Evolutionary conservation across 805 yeast genomes (phyloP).

Genomic region (Yarrowia keelungensis): DNA sequence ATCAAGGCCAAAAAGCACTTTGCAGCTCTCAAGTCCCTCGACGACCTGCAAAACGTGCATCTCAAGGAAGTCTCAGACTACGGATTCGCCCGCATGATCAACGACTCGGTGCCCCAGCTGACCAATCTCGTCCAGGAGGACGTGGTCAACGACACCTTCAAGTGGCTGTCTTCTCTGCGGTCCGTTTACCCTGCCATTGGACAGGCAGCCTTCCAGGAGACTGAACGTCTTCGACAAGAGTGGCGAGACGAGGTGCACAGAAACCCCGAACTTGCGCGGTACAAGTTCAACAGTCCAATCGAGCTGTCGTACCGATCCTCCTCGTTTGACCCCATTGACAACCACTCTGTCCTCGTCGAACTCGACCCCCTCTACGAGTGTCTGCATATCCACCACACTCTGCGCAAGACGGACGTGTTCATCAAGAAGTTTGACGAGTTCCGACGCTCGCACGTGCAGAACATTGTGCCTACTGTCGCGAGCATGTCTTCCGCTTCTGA

Average conservation of each 20-base stretch:
- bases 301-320: slow-evolving; percentile 76
- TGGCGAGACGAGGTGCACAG: slow-evolving; percentile 62
- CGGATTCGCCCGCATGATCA: slow-evolving; percentile 75
- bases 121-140: slow-evolving; percentile 76
- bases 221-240: slow-evolving; percentile 61
- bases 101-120: slow-evolving; percentile 77
- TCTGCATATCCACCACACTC: slow-evolving; percentile 76
- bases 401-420: slow-evolving; percentile 69
- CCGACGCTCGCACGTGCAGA: slow-evolving; percentile 70
- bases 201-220: slow-evolving; percentile 59
- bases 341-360: slow-evolving; percentile 58
- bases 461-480: slow-evolving; percentile 67
- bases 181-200: slow-evolving; percentile 60
- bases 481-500: slow-evolving; percentile 53
- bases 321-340: slow-evolving; percentile 58
- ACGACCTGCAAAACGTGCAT: slow-evolving; percentile 72
- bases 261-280: slow-evolving; percentile 58
- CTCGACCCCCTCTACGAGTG: slow-evolving; percentile 83
- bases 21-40: slow-evolving; percentile 83
- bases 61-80: slow-evolving; percentile 70
- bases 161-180: slow-evolving; percentile 59
- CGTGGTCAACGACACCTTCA: slow-evolving; percentile 60
- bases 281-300: slow-evolving; percentile 83
- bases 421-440: slow-evolving; percentile 71
- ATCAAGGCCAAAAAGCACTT: slow-evolving; percentile 77